These are phyloP conservation scores for Leptomonas seymouri DNA, from an alignment of 208 protist genomes.

Conservation along the genomic window DNA sequence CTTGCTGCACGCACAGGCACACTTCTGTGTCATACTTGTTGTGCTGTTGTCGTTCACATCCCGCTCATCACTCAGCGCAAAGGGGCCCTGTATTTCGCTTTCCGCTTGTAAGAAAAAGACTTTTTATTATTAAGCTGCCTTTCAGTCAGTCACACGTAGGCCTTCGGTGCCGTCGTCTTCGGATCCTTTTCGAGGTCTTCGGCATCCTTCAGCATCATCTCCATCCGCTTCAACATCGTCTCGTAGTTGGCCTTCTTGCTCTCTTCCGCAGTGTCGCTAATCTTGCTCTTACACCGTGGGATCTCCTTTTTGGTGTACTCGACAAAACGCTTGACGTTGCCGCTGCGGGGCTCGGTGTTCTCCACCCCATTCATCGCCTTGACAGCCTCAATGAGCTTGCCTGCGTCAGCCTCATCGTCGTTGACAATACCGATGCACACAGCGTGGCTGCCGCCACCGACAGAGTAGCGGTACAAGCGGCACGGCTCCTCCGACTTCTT, in stretches of 20 bases:
- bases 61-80: no score
- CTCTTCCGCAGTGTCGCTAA: conserved; percentile 36
- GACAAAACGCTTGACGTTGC: conserved; percentile 79
- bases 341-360: conserved; percentile 74
- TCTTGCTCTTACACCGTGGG: conserved; percentile 46
- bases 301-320: conserved; percentile 76
- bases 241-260: conserved; percentile 45
- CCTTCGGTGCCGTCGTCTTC: conserved; percentile 44
- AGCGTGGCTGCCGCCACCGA: conserved; percentile 62
- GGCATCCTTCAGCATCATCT: conserved; percentile 82
- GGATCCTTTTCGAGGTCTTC: conserved; percentile 53
- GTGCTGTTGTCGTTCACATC: no score
- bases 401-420: conserved; percentile 37
- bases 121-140: not conserved
- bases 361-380: conserved; percentile 47
- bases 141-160: conserved; percentile 34
- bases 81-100: no score
- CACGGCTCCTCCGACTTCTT: conserved; percentile 51
- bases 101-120: not conserved
- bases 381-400: conserved; percentile 33
- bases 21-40: no score
- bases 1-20: no score
- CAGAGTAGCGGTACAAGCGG: conserved; percentile 68
- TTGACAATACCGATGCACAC: conserved; percentile 44
- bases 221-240: conserved; percentile 60